Evolutionary conservation across 768 basidiomycete species (phyloP), one percentile per base, ranked within the genome.

Genomic region (Leccinellum luteum): DNA sequence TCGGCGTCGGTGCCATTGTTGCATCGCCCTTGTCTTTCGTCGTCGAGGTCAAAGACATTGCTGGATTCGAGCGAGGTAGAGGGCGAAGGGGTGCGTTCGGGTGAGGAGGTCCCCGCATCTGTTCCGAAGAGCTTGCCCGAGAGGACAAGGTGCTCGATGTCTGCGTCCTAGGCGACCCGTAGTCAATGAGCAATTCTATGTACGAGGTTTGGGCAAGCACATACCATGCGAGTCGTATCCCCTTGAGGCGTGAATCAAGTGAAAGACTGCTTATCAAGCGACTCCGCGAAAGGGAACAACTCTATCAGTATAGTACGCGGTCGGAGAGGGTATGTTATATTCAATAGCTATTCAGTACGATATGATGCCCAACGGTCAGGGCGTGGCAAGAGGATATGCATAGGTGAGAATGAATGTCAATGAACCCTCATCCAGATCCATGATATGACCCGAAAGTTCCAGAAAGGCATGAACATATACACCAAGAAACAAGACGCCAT

Each of bases 61-160:
- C 43, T 13, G 30, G 65, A 66, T 14, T 55, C 62, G 38, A 72
- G 65, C 0, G 71, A 73, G 48, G 58, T 60, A 6, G 62, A 74
- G 17, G 84, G 81, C 12, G 87, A 85, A 14, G 80, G 79, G n/a
- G 86, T 77, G 59, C 87, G 81, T 13, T 74, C 71, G 3, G 90
- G 89, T 3, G 90, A 90, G 3, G 80, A 79, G 2, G 87, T 81
- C 9, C 83, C 78, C 1, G 75, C 72, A 15, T 69, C 60, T 4
- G 79, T 78, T 43, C 80, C 81, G 73, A 92, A 92, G 38, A 92
- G 79, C 62, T 84, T 83, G 41, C 91, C 91, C 14, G 91, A 92
- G 43, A 90, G 84, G 47, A 90, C 84, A 30, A 89, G 78, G 52
- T 85, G 81, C 67, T 91, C 89, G 52, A 91, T 80, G 66, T 86